phyloP scores from a whole-genome alignment of 2,329 filamentous ascomycete genomes.

The Calonectria crousiana region DNA sequence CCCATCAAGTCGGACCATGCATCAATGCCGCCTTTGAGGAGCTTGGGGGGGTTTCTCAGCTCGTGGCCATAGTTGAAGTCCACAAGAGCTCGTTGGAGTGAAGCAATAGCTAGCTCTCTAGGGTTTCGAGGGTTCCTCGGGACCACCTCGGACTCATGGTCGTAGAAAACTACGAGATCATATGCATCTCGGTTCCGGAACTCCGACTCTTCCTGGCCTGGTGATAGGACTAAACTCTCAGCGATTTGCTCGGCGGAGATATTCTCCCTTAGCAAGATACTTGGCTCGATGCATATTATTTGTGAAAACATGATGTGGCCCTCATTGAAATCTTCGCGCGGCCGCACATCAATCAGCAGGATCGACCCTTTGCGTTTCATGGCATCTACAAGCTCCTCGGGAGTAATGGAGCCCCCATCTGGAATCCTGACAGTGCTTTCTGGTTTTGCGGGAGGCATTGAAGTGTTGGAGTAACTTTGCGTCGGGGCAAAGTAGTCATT shows the following conservation, averaged over 20 bases:
- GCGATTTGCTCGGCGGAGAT: slow-evolving; percentile 72
- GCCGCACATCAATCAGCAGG: slow-evolving; percentile 87
- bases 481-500: slow-evolving; percentile 49
- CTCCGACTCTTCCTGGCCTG: slow-evolving; percentile 78
- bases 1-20: slow-evolving; percentile 91
- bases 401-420: slow-evolving; percentile 70
- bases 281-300: slow-evolving; percentile 91
- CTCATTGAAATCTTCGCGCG: slow-evolving; percentile 83
- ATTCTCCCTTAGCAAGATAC: slow-evolving; percentile 76
- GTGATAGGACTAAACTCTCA: slow-evolving; percentile 78
- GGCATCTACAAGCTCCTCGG: slow-evolving; percentile 78
- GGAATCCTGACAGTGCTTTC: slow-evolving; percentile 62
- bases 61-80: slow-evolving; percentile 87
- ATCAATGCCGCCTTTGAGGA: slow-evolving; percentile 85
- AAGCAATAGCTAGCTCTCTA: slow-evolving; percentile 70
- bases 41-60: slow-evolving; percentile 77
- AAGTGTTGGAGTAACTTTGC: slow-evolving; percentile 42
- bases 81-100: slow-evolving; percentile 82
- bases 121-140: slow-evolving; percentile 47
- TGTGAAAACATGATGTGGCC: slow-evolving; percentile 89
- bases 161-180: slow-evolving; percentile 92
- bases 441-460: slow-evolving; percentile 50
- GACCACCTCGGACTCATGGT: slow-evolving; percentile 74
- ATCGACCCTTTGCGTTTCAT: slow-evolving; percentile 72
- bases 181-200: slow-evolving; percentile 82